Evolutionary conservation across 176 grass and related monocot genomes (phyloP).

Genomic region (Leersia perrieri): DNA sequence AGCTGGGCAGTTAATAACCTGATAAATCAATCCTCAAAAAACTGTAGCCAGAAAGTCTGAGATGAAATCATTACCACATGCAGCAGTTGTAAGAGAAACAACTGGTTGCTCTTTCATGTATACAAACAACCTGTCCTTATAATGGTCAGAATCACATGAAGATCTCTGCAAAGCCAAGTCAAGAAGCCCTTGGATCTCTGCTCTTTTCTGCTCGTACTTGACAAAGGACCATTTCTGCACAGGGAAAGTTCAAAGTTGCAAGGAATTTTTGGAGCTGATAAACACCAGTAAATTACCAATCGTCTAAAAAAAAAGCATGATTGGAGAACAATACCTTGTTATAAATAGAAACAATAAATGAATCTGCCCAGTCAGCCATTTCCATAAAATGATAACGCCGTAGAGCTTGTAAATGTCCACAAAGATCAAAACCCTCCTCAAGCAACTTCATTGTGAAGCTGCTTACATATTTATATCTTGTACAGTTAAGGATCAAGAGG

Average conservation of each 20-base stretch:
- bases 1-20: slow-evolving; percentile 26
- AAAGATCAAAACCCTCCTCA: slow-evolving; percentile 91
- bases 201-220: slow-evolving; percentile 67
- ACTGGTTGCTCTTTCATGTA: slow-evolving; percentile 51
- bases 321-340: slow-evolving; percentile 53
- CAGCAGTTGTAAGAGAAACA: slow-evolving; percentile 42
- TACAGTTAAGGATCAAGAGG: slow-evolving; percentile 42
- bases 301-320: slow-evolving; percentile 13
- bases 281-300: not conserved
- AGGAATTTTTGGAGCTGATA: slow-evolving; percentile 1
- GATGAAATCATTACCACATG: slow-evolving; percentile 54
- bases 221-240: slow-evolving; percentile 73
- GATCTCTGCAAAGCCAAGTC: slow-evolving; percentile 85
- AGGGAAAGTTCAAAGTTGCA: slow-evolving; percentile 18
- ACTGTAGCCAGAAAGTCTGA: not conserved
- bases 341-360: slow-evolving; percentile 71
- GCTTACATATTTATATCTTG: slow-evolving; percentile 96
- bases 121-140: slow-evolving; percentile 82
- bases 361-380: slow-evolving; percentile 86
- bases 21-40: slow-evolving; percentile 1
- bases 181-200: slow-evolving; percentile 82
- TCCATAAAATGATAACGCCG: slow-evolving; percentile 97
- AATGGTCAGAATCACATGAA: slow-evolving; percentile 82
- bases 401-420: slow-evolving; percentile 70
- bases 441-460: slow-evolving; percentile 95